Percentiles rank a stretch among this genome's conserved stretches.
Conservation (phyloP, 768 basidiomycete species). For the Collybiopsis confluens region DNA sequence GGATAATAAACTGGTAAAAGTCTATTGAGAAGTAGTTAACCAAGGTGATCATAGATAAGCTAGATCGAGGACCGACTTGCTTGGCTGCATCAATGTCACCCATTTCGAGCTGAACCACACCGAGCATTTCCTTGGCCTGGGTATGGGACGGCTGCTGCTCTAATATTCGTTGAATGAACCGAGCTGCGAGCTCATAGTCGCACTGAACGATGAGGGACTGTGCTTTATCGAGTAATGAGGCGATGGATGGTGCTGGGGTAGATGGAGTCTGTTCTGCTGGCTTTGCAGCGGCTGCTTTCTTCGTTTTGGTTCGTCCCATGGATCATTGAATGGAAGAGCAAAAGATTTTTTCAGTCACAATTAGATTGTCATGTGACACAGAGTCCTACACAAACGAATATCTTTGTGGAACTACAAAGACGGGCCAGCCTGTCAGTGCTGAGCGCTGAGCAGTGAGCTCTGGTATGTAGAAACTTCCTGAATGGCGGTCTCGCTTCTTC, state of each 20-base stretch:
- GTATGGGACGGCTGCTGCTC: constrained; percentile 58
- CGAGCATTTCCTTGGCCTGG: constrained; percentile 77
- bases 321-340: constrained; percentile 5
- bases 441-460: too few species aligned
- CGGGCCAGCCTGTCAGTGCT: too few species aligned
- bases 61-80: constrained; percentile 39
- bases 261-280: constrained; percentile 20
- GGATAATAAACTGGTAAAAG: constrained; percentile 35
- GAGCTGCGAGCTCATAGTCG: constrained; percentile 76
- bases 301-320: constrained; percentile 59
- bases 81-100: constrained; percentile 74
- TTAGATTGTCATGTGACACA: too few species aligned
- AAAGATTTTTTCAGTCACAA: not conserved
- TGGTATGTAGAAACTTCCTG: too few species aligned
- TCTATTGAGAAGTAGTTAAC: constrained; percentile 4
- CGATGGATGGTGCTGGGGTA: constrained; percentile 37
- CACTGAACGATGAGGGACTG: constrained; percentile 80
- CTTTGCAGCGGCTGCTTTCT: constrained; percentile 38
- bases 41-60: not conserved
- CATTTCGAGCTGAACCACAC: constrained; percentile 71
- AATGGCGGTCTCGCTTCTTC: too few species aligned
- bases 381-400: too few species aligned
- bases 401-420: too few species aligned
- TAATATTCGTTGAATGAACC: constrained; percentile 66
- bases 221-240: constrained; percentile 68